Percentiles rank a stretch among this genome's conserved stretches.
phyloP scores from a whole-genome alignment of 139 green algal species.

The Deuterostichococcus epilithicus region DNA sequence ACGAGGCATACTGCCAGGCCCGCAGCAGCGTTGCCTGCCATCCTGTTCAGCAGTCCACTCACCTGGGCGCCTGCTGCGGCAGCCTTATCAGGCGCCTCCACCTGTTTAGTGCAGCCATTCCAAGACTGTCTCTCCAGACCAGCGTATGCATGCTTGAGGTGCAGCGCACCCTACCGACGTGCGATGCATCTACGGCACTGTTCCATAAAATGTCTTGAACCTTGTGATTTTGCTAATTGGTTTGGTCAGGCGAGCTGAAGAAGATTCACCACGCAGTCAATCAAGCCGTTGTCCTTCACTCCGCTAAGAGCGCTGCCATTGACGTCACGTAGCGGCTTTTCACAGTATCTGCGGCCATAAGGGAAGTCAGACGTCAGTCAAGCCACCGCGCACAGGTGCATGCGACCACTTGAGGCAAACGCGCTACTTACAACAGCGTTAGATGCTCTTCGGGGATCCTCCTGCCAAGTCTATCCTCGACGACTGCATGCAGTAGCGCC shows the following conservation, averaged over 20 bases:
- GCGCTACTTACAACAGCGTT: no score
- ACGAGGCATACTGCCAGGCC: no score
- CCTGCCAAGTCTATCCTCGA: no score
- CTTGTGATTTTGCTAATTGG: no score
- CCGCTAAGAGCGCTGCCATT: neutral
- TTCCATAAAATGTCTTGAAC: no score
- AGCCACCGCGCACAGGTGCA: no score
- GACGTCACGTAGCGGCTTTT: neutral
- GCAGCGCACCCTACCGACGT: neutral
- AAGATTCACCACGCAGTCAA: neutral
- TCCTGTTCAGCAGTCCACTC: neutral
- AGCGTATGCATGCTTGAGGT: neutral
- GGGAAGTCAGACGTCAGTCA: no score
- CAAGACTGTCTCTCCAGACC: neutral
- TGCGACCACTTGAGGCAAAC: no score
- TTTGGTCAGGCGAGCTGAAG: no score
- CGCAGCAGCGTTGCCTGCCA: neutral
- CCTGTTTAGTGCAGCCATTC: neutral
- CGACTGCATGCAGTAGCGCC: no score
- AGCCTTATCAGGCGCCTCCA: neutral
- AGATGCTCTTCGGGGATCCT: no score
- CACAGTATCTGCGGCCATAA: neutral
- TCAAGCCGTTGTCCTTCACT: neutral
- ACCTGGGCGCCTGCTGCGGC: neutral
- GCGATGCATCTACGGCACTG: neutral